These are phyloP conservation scores for Lactarius evosmus DNA, from an alignment of 768 basidiomycete genomes.

Conservation along the genomic window DNA sequence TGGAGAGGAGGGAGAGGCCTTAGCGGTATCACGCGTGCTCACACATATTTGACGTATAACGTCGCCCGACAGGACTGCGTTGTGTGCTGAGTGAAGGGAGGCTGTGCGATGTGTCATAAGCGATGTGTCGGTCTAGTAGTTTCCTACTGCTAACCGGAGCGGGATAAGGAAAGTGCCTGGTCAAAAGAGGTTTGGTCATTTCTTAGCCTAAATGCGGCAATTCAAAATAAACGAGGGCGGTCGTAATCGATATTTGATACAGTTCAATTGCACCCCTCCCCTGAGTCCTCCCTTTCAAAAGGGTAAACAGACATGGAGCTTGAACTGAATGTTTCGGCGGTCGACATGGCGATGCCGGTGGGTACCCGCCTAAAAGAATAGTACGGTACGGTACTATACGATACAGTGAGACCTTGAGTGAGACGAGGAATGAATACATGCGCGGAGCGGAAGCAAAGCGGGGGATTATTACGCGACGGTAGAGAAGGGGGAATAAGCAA, in stretches of 20 bases:
- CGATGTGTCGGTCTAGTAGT: neutral
- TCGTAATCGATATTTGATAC: neutral
- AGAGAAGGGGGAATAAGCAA: neutral
- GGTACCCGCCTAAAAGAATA: neutral
- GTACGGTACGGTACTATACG: neutral
- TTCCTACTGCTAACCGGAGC: constrained; percentile 18
- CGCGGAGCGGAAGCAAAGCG: constrained; percentile 25
- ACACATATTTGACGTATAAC: constrained; percentile 6
- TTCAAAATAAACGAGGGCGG: constrained; percentile 15
- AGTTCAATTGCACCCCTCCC: neutral
- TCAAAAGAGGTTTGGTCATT: constrained; percentile 13
- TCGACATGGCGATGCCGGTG: neutral
- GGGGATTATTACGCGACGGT: constrained; percentile 21
- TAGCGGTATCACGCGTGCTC: constrained; percentile 13
- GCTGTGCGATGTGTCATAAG: constrained; percentile 15
- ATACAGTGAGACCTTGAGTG: neutral
- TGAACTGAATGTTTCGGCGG: neutral
- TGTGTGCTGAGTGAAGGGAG: constrained; percentile 2
- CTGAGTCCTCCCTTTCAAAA: neutral
- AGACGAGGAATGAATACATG: neutral
- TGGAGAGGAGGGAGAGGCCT: constrained; percentile 1
- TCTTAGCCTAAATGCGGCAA: constrained; percentile 17
- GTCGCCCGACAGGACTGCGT: neutral
- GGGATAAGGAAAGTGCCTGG: constrained; percentile 26
- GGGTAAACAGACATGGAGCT: neutral